phyloP scores from a whole-genome alignment of 2,329 filamentous ascomycete species.

The Leptosphaerulina australis region DNA sequence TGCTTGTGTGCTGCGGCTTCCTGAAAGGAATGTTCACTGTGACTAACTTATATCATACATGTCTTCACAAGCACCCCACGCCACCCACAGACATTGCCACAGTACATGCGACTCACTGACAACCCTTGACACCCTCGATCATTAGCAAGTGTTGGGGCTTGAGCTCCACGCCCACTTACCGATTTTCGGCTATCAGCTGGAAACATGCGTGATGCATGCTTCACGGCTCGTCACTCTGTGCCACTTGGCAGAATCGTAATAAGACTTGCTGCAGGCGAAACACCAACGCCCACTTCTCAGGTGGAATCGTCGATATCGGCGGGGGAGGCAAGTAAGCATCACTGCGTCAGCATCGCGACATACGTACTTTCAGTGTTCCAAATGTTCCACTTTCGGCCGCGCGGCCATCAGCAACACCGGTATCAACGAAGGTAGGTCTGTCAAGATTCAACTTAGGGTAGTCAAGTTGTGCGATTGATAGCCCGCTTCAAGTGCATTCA shows the following conservation, averaged over 20 bases:
- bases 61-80: background rate
- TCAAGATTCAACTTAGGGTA: background rate
- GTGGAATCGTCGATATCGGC: conserved; percentile 6
- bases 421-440: background rate
- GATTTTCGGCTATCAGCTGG: background rate
- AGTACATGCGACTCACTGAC: background rate
- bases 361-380: background rate
- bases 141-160: background rate
- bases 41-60: conserved; percentile 6
- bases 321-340: conserved; percentile 11
- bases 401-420: background rate
- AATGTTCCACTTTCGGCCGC: conserved; percentile 6
- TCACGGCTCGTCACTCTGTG: background rate
- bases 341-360: conserved; percentile 11
- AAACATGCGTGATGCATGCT: background rate
- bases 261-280: background rate
- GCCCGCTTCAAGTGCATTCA: too few relatives aligned
- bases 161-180: background rate
- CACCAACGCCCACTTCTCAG: background rate
- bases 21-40: background rate
- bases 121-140: background rate
- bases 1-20: background rate
- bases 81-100: background rate
- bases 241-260: background rate
- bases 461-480: too few relatives aligned